Evolutionary conservation across 129 eudicot genomes (phyloP), one percentile per base, ranked within the genome.

Genomic region (Cynara cardunculus): DNA sequence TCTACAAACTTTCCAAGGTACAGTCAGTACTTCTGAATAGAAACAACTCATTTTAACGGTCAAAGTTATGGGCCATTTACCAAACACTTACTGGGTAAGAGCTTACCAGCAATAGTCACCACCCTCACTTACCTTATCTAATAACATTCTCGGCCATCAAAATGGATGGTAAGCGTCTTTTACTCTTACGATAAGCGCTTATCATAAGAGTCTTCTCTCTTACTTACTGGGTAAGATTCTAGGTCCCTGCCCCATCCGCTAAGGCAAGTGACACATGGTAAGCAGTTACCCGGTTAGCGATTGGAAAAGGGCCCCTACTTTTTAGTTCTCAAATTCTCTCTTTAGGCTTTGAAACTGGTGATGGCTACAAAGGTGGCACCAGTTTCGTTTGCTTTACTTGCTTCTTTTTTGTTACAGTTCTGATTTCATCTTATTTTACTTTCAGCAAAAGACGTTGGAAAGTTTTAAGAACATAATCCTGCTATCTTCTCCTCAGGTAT

Each of bases 401-500:
- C 21, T 18, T 56, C 6, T 18, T 18, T 18, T 56, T 18, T 56
- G 13, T 11, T 31, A 7, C 32, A 16, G 73, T 68, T 82, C 73
- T 86, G 37, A 80, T 73, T 35, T 1, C 26, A 73, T 78, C 49
- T 56, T 39, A 31, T 59, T 68, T 25, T 75, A 73, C 61, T 80
- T 72, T 72, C 95, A 96, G 99, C 88, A 96, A 85, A 93, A 88
- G 88, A 92, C 99, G 19, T 87, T 96, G 90, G 99, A 96, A 44
- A 37, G 82, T 87, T 96, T 96, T 87, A 96, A 78, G 89, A 96
- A 91, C 86, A 87, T 96, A 37, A 83, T 96, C 71, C 87, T 96
- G 72, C 76, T 96, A 53, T 92, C 99, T 46, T 96, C 99, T 41
- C 99, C 99, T 19, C 99, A 96, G 99, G 99, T 92, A 90, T 76